phyloP scores from a whole-genome alignment of 177 flowering plant genomes.

The Telopea speciosissima region DNA sequence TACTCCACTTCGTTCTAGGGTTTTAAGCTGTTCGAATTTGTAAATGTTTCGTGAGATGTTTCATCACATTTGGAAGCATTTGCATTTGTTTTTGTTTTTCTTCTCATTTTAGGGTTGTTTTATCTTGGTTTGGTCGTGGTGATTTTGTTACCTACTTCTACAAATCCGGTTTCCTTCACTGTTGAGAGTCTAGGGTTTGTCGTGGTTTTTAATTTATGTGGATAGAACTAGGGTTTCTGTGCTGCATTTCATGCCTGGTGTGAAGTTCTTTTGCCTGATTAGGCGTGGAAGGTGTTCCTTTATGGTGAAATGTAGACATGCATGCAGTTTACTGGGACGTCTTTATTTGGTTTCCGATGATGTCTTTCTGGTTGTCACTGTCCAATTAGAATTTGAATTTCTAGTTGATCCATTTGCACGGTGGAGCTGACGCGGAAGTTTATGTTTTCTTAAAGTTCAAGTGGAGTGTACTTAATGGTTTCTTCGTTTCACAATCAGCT shows the following conservation, averaged over 20 bases:
- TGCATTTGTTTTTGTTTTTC: neutral
- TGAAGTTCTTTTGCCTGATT: neutral
- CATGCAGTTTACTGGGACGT: too few species aligned
- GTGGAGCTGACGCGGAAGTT: neutral
- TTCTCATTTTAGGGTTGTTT: slow-evolving; percentile 2
- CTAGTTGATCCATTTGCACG: neutral
- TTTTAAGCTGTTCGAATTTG: neutral
- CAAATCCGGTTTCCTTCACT: neutral
- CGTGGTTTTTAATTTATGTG: neutral
- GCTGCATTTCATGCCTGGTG: neutral
- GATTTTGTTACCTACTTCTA: neutral
- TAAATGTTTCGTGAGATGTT: neutral
- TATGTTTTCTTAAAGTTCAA: neutral
- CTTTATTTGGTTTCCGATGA: too few species aligned
- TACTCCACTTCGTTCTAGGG: neutral
- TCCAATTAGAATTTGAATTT: neutral
- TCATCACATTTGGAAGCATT: neutral
- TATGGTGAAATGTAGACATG: too few species aligned
- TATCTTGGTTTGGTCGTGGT: too few species aligned
- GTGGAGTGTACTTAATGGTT: neutral
- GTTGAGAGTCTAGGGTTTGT: slow-evolving; percentile 1
- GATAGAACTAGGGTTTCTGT: neutral
- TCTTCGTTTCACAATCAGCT: neutral
- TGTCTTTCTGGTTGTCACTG: neutral
- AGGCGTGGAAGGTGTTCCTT: neutral